Base-by-base conservation (phyloP, 495 filamentous ascomycete species). In the Apodospora peruviana region DNA sequence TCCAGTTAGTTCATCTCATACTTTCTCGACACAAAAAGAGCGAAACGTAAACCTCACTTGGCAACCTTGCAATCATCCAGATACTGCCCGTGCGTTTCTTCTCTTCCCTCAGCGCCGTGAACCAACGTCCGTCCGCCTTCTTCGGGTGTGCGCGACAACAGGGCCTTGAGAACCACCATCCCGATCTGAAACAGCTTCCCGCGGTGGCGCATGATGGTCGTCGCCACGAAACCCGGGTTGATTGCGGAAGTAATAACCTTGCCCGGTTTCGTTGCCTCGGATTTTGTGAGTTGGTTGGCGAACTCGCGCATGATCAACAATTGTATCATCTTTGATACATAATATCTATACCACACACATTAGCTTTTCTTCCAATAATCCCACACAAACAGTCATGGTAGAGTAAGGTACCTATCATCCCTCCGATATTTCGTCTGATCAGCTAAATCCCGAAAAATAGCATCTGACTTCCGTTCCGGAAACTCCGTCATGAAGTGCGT, bases 291-390 rank as follows among this genome's bases (percentile, higher is more conserved):
- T 18, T 58, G 41, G 1, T 51, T 48, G 40, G 68, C 68, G 12
- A 71, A 56, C 27, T 64, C 61, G 11, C 64, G 57, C 4, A 56
- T 50, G 8, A 42, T 45, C 35, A 65, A 48, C 0, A 69, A 55
- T 36, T 65, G 58, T 14, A 71, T 56, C 16, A 71, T 45, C 45
- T 71, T 71, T 29, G 61, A 61, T 40, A 63, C 55, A 27, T 53
- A 51, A 51, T 71, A 69, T 49, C 67, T 66, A 20, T 17, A 16
- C 27, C 17, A 16, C 32, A 14, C 41, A 47, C 29, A 47, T 32
- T 47, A 27, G 35, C 25, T 7, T 47, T 17, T 18, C 9, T 14
- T 19, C 7, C 23, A 21, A 12, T 11, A 34, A 5, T n/a, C n/a
- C n/a, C n/a, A n/a, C n/a, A n/a, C n/a, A n/a, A n/a, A n/a, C n/a